Base-by-base conservation (phyloP, 2,329 filamentous ascomycete species). In the Ceratocystis smalleyi region DNA sequence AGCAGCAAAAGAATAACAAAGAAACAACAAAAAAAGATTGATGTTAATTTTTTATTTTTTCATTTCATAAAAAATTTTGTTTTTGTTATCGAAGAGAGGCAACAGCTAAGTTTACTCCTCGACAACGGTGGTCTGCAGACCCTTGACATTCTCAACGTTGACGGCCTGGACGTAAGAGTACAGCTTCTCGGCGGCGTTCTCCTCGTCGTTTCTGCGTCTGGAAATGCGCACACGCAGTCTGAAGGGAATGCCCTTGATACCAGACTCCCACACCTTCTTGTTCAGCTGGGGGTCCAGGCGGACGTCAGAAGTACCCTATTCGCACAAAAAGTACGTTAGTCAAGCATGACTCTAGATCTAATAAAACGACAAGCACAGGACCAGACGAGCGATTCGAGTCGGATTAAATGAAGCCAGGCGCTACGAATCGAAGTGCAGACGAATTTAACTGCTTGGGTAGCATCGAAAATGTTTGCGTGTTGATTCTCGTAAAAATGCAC, bases 221-320 rank as follows among this genome's bases (percentile, higher is more conserved):
- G 91, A 96, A 81, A 99, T 96, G 81, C 95, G 91, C 76, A 99
- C 86, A 75, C 94, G 92, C 73, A 99, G 84, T 79, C 95, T 88
- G 88, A 87, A 97, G 72, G 92, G 90, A 71, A 96, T 91, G 75
- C 94, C 95, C 89, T 97, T 99, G 83, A 99, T 86, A 79, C 94
- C 94, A 76, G 87, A 83, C 82, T 99, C 94, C 94, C 94, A 99
- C 78, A 99, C 92, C 86, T 99, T 97, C 89, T 99, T 99, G 88
- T 99, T 99, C 75, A 99, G 82, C 82, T 94, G 88, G 75, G 94
- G 94, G 85, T 99, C 94, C 76, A 99, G 81, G 74, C 94, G 94
- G 81, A 99, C 94, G 77, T 99, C 94, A 75, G 83, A 80, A 80
- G 94, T 99, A 77, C 92, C 92, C 94, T 99, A 72, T 67, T 24